Evolutionary conservation across 2,329 filamentous ascomycete species (phyloP).

Genomic region (Plenodomus biglobosus): DNA sequence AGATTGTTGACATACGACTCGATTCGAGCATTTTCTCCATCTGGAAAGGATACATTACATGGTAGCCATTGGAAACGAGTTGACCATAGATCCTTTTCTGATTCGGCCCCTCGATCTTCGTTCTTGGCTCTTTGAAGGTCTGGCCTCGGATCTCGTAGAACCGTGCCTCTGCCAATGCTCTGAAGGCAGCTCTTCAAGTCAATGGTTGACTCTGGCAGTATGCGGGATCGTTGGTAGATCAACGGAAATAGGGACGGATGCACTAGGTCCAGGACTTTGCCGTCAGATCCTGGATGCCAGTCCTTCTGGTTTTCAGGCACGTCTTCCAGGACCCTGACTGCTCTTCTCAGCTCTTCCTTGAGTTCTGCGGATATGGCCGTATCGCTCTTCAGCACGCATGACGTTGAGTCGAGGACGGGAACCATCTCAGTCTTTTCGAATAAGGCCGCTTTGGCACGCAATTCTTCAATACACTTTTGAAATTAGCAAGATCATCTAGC

Average conservation of each 20-base stretch:
- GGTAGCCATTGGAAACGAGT: constrained; percentile 53
- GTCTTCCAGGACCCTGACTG: constrained; percentile 54
- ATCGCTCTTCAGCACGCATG: constrained; percentile 58
- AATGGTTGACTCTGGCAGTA: constrained; percentile 40
- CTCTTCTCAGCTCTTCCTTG: constrained; percentile 47
- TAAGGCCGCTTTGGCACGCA: constrained; percentile 55
- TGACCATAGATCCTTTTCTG: constrained; percentile 17
- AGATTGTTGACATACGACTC: constrained; percentile 59
- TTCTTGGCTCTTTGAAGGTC: too few relatives aligned
- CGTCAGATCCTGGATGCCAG: constrained; percentile 62
- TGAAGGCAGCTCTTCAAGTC: constrained; percentile 32
- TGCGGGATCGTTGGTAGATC: constrained; percentile 54
- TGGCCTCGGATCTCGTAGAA: constrained; percentile 14
- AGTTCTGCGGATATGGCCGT: constrained; percentile 45
- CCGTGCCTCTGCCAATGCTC: constrained; percentile 35
- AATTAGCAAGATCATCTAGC: neutral
- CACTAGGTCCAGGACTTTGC: constrained; percentile 62
- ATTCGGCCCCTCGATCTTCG: too few relatives aligned
- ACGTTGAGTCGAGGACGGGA: constrained; percentile 50
- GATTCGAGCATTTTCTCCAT: constrained; percentile 24
- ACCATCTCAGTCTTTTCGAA: constrained; percentile 48
- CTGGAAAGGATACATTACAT: constrained; percentile 50
- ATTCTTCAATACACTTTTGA: constrained; percentile 44
- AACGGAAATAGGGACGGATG: constrained; percentile 66
- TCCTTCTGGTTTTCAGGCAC: constrained; percentile 45